phyloP scores from a whole-genome alignment of 108 stramenopile genomes.

The Bacterosira constricta region DNA sequence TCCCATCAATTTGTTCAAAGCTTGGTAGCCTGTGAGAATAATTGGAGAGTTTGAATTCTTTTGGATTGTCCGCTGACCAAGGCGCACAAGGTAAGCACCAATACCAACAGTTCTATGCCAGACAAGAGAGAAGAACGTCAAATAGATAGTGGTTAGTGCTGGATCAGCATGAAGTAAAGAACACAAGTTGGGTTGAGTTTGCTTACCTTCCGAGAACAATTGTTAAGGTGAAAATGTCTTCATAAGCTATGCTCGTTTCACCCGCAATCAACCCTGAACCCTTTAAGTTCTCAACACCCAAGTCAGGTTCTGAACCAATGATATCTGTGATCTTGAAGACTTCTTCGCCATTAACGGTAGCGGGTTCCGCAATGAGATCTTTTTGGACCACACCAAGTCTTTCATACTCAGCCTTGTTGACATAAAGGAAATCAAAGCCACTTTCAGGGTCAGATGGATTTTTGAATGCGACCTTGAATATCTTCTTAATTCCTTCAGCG shows the following conservation, averaged over 20 bases:
- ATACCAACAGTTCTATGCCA: slow-evolving; percentile 94
- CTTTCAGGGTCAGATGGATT: slow-evolving; percentile 92
- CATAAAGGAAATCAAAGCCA: slow-evolving; percentile 96
- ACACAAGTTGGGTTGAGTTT: no score
- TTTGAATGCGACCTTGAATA: slow-evolving; percentile 95
- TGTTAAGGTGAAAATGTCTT: slow-evolving; percentile 97
- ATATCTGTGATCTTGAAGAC: slow-evolving; percentile 88
- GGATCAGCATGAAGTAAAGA: not conserved
- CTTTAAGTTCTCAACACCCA: slow-evolving; percentile 99
- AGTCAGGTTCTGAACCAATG: slow-evolving; percentile 95
- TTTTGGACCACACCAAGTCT: slow-evolving; percentile 51
- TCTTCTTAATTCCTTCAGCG: slow-evolving; percentile 93
- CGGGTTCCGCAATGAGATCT: slow-evolving; percentile 53
- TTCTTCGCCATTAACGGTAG: slow-evolving; percentile 55
- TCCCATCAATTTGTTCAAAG: slow-evolving; percentile 99
- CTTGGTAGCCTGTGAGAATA: slow-evolving; percentile 98
- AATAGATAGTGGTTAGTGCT: not conserved
- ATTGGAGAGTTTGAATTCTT: slow-evolving; percentile 94
- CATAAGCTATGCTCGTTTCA: slow-evolving; percentile 96
- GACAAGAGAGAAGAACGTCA: not conserved
- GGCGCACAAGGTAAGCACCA: slow-evolving; percentile 98
- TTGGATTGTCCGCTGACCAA: slow-evolving; percentile 98
- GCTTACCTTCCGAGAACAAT: slow-evolving; percentile 86
- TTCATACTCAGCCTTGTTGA: slow-evolving; percentile 87
- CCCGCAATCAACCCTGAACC: slow-evolving; percentile 99